Evolutionary conservation across 345 rosid species (phyloP).

Genomic region (Salix arbutifolia): DNA sequence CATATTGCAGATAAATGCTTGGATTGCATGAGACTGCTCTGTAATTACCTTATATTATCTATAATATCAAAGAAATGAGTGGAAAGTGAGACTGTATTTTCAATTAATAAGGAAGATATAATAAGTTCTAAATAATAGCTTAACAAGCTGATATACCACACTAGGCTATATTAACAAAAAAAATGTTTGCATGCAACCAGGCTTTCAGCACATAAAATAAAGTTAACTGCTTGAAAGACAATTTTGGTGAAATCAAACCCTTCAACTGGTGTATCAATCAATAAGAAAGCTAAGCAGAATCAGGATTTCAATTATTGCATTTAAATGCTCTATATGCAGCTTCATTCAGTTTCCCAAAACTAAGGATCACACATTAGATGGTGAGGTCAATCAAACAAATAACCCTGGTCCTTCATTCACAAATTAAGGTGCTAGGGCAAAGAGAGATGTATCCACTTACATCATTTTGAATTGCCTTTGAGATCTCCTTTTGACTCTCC

Average conservation of each 20-base stretch:
- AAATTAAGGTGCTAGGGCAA: neutral
- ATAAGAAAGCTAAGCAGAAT: neutral
- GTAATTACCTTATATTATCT: neutral
- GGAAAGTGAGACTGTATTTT: neutral
- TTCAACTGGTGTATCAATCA: neutral
- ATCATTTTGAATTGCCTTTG: slow-evolving; percentile 57
- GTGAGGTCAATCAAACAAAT: neutral
- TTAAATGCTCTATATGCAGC: neutral
- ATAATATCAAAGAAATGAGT: neutral
- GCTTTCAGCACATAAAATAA: neutral
- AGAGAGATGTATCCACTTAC: slow-evolving; percentile 31
- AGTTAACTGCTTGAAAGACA: neutral
- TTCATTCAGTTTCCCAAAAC: neutral
- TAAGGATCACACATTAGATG: neutral
- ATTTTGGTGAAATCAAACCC: neutral
- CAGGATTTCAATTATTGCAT: neutral
- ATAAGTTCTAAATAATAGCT: neutral
- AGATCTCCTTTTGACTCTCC: slow-evolving; percentile 71
- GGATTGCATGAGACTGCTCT: neutral
- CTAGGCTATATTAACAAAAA: neutral
- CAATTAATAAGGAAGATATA: neutral
- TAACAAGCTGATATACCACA: neutral
- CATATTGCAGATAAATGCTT: neutral
- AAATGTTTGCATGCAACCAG: neutral
- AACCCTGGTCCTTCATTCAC: neutral